Evolutionary conservation across 495 filamentous ascomycete species (phyloP), one percentile per base, ranked within the genome.

Genomic region (Cudoniella acicularis): DNA sequence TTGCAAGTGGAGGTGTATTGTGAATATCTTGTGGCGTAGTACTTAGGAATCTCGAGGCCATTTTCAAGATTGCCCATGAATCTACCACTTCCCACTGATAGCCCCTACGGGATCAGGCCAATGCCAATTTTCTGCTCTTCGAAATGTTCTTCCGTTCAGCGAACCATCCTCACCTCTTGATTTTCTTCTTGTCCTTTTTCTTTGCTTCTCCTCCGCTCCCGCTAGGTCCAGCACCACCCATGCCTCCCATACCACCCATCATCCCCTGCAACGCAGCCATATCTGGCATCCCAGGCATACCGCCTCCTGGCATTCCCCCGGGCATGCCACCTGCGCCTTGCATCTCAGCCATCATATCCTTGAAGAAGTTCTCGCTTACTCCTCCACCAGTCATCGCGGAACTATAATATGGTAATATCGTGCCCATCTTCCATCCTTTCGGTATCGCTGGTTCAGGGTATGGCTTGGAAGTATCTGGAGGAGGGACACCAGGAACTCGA

Each of bases 341-440:
- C 91, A 97, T 95, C 76, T 95, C 91, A 45, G 82, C 84, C 93
- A 98, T 96, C 77, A 97, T 96, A 60, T 98, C 92, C 78, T 94
- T 92, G 63, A 98, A 84, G 23, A 96, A 88, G 64, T 98, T 96
- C 69, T 98, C 94, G 60, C 88, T 95, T 8, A 98, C 91, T 21
- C 94, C 94, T 21, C 95, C 93, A 1, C 94, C 94, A 51, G 87
- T 95, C 72, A 98, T 79, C 11, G 91, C 94, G 0, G 93, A 85
- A 21, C 85, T 89, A 64, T 96, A 91, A 61, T 93, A 82, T 24
- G 94, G 94, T 56, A 98, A 63, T 53, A 98, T 81, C 20, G 75
- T 81, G 26, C 85, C 84, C 66, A 98, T 87, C 77, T 96, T 97
- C 91, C 92, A 98, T 10, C 93, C 94, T 48, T 87, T 79, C 41